These are phyloP conservation scores for Vaccinium corymbosum DNA, from an alignment of 148 eudicot species.

Conservation along the genomic window DNA sequence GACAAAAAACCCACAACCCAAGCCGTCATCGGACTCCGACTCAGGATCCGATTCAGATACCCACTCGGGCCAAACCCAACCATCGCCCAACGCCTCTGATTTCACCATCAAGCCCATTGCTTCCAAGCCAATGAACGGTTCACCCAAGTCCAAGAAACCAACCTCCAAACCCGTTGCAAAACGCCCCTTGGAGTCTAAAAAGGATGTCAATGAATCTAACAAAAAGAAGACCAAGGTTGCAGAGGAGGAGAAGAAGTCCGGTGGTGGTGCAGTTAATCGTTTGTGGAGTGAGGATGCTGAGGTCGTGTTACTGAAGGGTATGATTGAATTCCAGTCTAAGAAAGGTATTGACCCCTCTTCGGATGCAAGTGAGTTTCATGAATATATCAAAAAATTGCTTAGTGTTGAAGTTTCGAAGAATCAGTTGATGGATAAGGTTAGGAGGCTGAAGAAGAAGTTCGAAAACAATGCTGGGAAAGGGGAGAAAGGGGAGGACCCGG, in stretches of 20 bases:
- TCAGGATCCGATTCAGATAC: constrained; percentile 21
- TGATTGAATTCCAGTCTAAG: constrained; percentile 32
- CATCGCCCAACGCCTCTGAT: constrained; percentile 26
- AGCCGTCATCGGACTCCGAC: constrained; percentile 6
- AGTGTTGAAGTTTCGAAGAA: constrained; percentile 27
- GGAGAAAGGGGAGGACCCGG: constrained; percentile 24
- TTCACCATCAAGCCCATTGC: constrained; percentile 28
- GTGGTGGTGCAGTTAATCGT: constrained; percentile 18
- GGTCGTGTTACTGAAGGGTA: constrained; percentile 37
- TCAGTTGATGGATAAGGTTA: constrained; percentile 50
- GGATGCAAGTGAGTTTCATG: constrained; percentile 31
- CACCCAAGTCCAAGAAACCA: constrained; percentile 17
- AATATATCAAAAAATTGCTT: constrained; percentile 30
- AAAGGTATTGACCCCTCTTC: constrained; percentile 26
- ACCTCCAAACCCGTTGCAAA: constrained; percentile 5
- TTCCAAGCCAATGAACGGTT: constrained; percentile 3
- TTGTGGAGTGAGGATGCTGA: constrained; percentile 61
- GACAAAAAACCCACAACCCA: constrained; percentile 2
- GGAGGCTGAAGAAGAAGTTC: constrained; percentile 60
- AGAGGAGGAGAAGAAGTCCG: constrained; percentile 21
- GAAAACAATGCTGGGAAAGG: constrained; percentile 30
- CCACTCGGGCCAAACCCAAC: constrained; percentile 11
- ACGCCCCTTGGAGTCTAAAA: constrained; percentile 21
- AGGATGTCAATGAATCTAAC: constrained; percentile 16
- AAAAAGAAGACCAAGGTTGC: constrained; percentile 28